A percentile compares a stretch with the other conserved stretches of the same genome.
These are phyloP conservation scores for Alternaria sp. DNA, from an alignment of 2,329 filamentous ascomycete species.

Conservation along the genomic window DNA sequence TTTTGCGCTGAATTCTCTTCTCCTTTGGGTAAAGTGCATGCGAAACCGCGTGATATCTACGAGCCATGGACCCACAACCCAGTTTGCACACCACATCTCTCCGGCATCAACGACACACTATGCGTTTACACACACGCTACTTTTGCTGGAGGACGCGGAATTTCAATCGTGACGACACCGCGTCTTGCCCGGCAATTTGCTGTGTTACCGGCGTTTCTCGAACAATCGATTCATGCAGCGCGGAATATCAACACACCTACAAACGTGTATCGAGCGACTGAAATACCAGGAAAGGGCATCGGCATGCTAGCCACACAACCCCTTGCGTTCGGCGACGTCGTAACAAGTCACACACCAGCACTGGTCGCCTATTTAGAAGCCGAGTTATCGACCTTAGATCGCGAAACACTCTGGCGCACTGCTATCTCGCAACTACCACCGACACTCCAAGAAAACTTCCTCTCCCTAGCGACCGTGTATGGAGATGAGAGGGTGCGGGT, in stretches of 20 bases:
- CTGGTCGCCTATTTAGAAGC: conserved; percentile 43
- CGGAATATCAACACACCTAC: conserved; percentile 31
- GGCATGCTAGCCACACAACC: conserved; percentile 39
- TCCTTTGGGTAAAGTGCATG: fast-evolving
- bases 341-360: conserved; percentile 44
- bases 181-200: conserved; percentile 32
- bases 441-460: conserved; percentile 23
- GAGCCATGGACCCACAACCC: conserved; percentile 39
- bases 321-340: conserved; percentile 31
- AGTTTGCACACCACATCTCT: conserved; percentile 35
- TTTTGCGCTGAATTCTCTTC: background rate
- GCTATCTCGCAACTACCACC: conserved; percentile 40
- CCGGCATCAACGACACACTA: conserved; percentile 32
- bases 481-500: conserved; percentile 33
- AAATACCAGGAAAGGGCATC: conserved; percentile 41
- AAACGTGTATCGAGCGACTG: conserved; percentile 27
- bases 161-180: conserved; percentile 48
- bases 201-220: conserved; percentile 34
- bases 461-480: conserved; percentile 38
- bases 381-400: conserved; percentile 35
- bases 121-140: conserved; percentile 43
- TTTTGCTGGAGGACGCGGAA: conserved; percentile 41
- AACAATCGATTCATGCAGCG: conserved; percentile 14
- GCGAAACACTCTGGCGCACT: conserved; percentile 38
- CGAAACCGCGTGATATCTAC: background rate